Conservation (phyloP, 2,329 filamentous ascomycete species). For the Beauveria bassiana region DNA sequence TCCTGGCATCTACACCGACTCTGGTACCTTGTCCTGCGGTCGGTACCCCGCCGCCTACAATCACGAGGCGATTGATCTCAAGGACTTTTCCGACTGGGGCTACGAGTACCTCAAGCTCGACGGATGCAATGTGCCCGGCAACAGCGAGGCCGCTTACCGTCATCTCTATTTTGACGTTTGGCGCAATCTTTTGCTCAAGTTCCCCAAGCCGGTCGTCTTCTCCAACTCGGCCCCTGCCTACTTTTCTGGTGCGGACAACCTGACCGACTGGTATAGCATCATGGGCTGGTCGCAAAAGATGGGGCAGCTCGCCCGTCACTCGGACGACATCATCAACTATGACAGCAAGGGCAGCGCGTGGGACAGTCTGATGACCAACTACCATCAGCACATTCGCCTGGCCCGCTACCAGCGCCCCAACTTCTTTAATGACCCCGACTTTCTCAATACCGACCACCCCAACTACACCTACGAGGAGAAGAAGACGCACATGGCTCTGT, state of each 20-base stretch:
- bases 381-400: constrained; percentile 34
- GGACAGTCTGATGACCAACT: constrained; percentile 41
- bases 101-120: constrained; percentile 34
- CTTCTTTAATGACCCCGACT: constrained; percentile 32
- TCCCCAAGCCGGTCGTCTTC: constrained; percentile 32
- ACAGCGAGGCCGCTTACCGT: constrained; percentile 16
- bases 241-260: constrained; percentile 27
- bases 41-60: constrained; percentile 33
- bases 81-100: constrained; percentile 30
- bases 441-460: constrained; percentile 28
- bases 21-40: constrained; percentile 35
- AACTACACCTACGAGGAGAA: constrained; percentile 27
- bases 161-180: constrained; percentile 31
- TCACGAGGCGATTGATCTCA: constrained; percentile 33
- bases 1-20: constrained; percentile 39
- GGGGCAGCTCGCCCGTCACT: constrained; percentile 37
- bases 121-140: constrained; percentile 29
- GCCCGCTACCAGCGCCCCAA: constrained; percentile 30
- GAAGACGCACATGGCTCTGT: constrained; percentile 29
- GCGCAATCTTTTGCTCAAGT: constrained; percentile 30
- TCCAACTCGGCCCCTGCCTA: constrained; percentile 39
- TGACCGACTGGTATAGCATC: constrained; percentile 36
- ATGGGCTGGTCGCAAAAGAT: constrained; percentile 35
- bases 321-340: constrained; percentile 34
- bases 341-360: constrained; percentile 31